Conservation (phyloP, 768 basidiomycete species). For the Trametes punicea region DNA sequence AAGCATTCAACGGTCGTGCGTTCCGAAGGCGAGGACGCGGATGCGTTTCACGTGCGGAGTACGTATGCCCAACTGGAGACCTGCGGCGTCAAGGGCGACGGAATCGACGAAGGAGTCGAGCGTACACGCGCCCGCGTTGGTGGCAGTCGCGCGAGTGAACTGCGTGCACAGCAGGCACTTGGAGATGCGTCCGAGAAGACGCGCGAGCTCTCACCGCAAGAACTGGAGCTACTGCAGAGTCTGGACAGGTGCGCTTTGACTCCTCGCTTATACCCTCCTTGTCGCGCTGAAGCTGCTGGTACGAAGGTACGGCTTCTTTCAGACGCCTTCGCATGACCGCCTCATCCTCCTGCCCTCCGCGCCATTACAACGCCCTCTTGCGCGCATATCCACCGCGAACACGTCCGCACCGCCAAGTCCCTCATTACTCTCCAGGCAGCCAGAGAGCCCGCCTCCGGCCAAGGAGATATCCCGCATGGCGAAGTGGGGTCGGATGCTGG, state of each 20-base stretch:
- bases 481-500: constrained; percentile 94
- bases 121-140: constrained; percentile 77
- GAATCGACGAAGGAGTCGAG: constrained; percentile 91
- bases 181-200: constrained; percentile 59
- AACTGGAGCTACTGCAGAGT: constrained; percentile 65
- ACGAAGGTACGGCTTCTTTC: constrained; percentile 88
- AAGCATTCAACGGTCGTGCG: constrained; percentile 57
- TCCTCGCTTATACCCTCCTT: constrained; percentile 14
- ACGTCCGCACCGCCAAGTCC: constrained; percentile 44
- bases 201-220: constrained; percentile 66
- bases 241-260: constrained; percentile 78
- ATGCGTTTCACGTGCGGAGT: constrained; percentile 78
- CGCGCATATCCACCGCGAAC: constrained; percentile 33
- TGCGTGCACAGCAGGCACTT: constrained; percentile 53
- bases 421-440: constrained; percentile 43
- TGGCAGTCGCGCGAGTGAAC: constrained; percentile 52
- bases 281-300: background rate
- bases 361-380: constrained; percentile 59
- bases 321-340: constrained; percentile 77
- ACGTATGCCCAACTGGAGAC: constrained; percentile 90
- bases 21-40: constrained; percentile 77
- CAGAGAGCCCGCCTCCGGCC: constrained; percentile 39
- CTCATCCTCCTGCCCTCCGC: constrained; percentile 65
- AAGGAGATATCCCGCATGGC: constrained; percentile 77
- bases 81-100: constrained; percentile 91